Evolutionary conservation across 345 rosid species (phyloP).

Genomic region (Eucalyptus pauciflora): DNA sequence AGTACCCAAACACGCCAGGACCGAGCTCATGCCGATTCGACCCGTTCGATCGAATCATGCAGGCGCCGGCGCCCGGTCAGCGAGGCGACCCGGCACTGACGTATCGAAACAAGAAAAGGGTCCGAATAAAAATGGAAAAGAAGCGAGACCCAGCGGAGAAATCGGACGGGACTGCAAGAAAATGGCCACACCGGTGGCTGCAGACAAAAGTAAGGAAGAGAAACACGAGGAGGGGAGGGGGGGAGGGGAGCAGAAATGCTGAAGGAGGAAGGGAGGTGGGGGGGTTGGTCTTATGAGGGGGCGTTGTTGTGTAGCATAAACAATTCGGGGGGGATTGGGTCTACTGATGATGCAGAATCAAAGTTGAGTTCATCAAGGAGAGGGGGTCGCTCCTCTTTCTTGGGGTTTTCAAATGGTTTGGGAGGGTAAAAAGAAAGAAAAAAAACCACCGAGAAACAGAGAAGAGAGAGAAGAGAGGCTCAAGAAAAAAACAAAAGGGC

Average conservation of each 20-base stretch:
- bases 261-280: neutral
- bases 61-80: neutral
- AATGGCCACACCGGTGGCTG: neutral
- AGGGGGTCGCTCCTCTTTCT: constrained; percentile 29
- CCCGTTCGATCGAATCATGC: constrained; percentile 31
- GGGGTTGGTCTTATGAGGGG: neutral
- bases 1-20: constrained; percentile 28
- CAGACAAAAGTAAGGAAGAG: neutral
- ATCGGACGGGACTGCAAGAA: neutral
- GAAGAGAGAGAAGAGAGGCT: constrained; percentile 10
- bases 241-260: neutral
- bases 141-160: neutral
- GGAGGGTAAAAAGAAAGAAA: constrained; percentile 26
- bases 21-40: constrained; percentile 23
- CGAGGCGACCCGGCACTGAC: neutral
- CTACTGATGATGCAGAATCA: constrained; percentile 31
- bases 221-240: neutral
- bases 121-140: neutral
- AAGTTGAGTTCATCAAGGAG: constrained; percentile 61
- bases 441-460: neutral
- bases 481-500: constrained; percentile 7
- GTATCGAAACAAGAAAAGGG: neutral
- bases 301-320: neutral
- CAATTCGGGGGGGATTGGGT: constrained; percentile 28
- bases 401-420: constrained; percentile 88